phyloP scores from a whole-genome alignment of 257 asterid genomes.

The Fraxinus pennsylvanica region DNA sequence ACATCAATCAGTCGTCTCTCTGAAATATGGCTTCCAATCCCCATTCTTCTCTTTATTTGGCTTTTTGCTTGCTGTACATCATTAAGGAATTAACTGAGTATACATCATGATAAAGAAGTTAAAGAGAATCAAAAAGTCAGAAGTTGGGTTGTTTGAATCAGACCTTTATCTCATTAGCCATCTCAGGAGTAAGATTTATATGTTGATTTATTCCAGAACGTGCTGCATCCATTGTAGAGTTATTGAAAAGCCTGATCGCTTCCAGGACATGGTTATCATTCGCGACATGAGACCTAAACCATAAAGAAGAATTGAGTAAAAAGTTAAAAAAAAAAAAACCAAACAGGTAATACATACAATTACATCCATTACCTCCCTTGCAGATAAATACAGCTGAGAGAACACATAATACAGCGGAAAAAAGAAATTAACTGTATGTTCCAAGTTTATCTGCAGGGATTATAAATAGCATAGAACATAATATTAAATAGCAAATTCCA shows the following conservation, averaged over 20 bases:
- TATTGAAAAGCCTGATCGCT: conserved; percentile 85
- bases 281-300: conserved; percentile 67
- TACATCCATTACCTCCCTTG: background rate
- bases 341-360: background rate
- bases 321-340: conserved; percentile 10
- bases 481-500: background rate
- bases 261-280: conserved; percentile 81
- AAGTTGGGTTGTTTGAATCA: background rate
- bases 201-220: conserved; percentile 84
- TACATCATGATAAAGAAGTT: background rate
- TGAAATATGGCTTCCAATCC: conserved; percentile 88
- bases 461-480: too few relatives aligned
- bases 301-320: conserved; percentile 20
- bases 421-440: background rate
- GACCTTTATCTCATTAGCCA: conserved; percentile 90
- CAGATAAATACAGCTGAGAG: background rate
- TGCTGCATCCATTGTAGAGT: conserved; percentile 95
- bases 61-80: conserved; percentile 80
- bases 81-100: conserved; percentile 15
- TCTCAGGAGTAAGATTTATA: conserved; percentile 79
- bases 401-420: background rate
- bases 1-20: conserved; percentile 86
- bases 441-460: background rate
- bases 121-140: background rate
- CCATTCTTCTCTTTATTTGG: conserved; percentile 96